phyloP scores from a whole-genome alignment of 176 grass and related monocot genomes.

The Musa beccarii region DNA sequence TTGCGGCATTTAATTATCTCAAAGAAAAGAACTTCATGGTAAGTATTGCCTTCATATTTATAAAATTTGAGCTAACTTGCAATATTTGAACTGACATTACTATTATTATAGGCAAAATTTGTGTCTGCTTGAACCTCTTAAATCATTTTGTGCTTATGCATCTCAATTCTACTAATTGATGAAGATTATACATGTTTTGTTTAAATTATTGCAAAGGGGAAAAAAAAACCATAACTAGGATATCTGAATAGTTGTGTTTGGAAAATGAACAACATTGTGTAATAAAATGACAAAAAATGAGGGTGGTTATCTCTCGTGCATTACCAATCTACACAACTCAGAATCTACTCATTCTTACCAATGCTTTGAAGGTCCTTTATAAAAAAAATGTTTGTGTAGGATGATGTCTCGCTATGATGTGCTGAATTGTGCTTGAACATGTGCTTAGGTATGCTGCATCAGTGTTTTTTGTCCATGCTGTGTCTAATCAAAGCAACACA shows the following conservation, averaged over 20 bases:
- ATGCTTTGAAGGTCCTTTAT: no score
- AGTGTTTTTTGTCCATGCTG: no score
- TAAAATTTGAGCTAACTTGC: neutral
- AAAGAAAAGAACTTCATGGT: conserved; percentile 77
- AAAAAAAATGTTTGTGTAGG: no score
- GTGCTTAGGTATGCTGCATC: no score
- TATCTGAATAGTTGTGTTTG: neutral
- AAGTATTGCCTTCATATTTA: conserved; percentile 11
- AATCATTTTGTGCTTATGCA: neutral
- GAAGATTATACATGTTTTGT: neutral
- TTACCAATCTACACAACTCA: no score
- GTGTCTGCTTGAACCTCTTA: neutral
- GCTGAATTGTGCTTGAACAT: no score
- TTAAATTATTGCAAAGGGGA: neutral
- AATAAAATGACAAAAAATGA: no score
- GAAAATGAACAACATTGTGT: neutral
- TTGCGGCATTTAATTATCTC: conserved; percentile 75
- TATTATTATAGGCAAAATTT: no score
- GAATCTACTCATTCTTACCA: no score
- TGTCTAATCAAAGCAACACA: no score
- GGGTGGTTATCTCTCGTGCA: no score
- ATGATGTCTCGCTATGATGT: no score
- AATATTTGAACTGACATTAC: neutral
- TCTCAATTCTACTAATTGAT: neutral
- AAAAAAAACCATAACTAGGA: neutral